Base-by-base conservation (phyloP, 352 stramenopile species). In the Globisporangium cederbergense region DNA sequence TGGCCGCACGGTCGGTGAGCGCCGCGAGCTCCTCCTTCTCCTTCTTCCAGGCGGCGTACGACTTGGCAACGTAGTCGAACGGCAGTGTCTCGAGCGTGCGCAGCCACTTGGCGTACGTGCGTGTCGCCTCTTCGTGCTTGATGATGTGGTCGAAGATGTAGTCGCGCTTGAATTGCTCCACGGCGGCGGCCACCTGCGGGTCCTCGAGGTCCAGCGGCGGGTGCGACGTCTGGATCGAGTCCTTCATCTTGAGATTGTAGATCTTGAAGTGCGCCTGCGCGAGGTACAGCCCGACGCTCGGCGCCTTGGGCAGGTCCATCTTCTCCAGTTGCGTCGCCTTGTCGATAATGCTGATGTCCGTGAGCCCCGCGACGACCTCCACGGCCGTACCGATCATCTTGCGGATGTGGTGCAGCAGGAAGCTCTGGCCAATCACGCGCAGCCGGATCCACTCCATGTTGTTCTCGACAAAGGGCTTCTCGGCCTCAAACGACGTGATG, bases 371-470 rank as follows among this genome's bases (percentile, higher is more conserved):
- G 28, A 94, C 75, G 38, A 96, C 72, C 55, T 96, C 88, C 22
- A 90, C 80, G 1, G 84, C 82, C 54, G 73, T 86, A 50, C 86
- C 88, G 43, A 99, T 93, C 97, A 99, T 99, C 77, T 99, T 99
- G 50, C 97, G 95, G 67, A 99, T 99, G 74, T 99, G 97, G 71
- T 99, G 93, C 43, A 99, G 73, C 43, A 99, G 71, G 74, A 99
- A 99, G 49, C 94, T 98, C 73, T 99, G 97, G 16, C 97, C 97
- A 7, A 97, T 70, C 1, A 99, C 95, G 66, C 93, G 89, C 56
- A 98, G 78, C 2, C 90, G 91, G 60, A 99, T 90, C 96, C 96
- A 99, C 73, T 99, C 93, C 65, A 97, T 93, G 59, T 85, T 86
- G 62, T 97, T 83, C 42, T 90, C 67, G n/a, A 95, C 78, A 64